phyloP scores from a whole-genome alignment of 108 stramenopile genomes.

The Cyclotella cryptica region DNA sequence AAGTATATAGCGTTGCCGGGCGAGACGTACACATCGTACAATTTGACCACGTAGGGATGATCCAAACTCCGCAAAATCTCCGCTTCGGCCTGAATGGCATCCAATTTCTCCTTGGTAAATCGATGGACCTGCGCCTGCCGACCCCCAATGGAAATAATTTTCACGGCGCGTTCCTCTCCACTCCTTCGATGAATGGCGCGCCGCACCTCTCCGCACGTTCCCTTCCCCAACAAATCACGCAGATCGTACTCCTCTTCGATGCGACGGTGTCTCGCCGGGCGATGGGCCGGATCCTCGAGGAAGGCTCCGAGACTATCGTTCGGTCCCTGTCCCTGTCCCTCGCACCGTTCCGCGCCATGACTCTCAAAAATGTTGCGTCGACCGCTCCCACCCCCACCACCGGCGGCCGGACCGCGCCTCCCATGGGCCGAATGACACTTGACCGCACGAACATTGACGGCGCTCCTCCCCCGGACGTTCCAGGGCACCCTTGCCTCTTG shows the following conservation, averaged over 20 bases:
- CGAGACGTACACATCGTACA: slow-evolving; percentile 88
- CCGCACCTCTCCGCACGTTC: slow-evolving; percentile 92
- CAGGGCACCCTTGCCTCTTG: slow-evolving; percentile 40
- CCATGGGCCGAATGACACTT: slow-evolving; percentile 28
- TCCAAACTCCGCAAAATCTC: slow-evolving; percentile 79
- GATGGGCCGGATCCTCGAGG: not conserved
- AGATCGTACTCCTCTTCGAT: slow-evolving; percentile 91
- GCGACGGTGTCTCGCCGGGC: slow-evolving; percentile 24
- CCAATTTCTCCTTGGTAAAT: slow-evolving; percentile 48
- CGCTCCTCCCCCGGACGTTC: not conserved
- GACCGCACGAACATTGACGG: slow-evolving; percentile 32
- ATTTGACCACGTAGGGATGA: slow-evolving; percentile 93
- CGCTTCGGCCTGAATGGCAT: slow-evolving; percentile 76
- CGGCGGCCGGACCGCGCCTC: no score
- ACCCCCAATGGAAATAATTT: slow-evolving; percentile 78
- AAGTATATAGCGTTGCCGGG: slow-evolving; percentile 74
- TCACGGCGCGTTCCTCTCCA: slow-evolving; percentile 89
- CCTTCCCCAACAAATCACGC: slow-evolving; percentile 87
- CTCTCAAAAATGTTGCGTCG: not conserved
- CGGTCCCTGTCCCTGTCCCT: not conserved
- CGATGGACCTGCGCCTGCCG: slow-evolving; percentile 32
- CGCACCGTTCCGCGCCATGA: not conserved
- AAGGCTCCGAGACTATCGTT: not conserved
- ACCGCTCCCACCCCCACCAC: no score
- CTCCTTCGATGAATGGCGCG: slow-evolving; percentile 87